Base-by-base conservation (phyloP, 2,329 filamentous ascomycete genomes). In the Trichoderma polysporum region DNA sequence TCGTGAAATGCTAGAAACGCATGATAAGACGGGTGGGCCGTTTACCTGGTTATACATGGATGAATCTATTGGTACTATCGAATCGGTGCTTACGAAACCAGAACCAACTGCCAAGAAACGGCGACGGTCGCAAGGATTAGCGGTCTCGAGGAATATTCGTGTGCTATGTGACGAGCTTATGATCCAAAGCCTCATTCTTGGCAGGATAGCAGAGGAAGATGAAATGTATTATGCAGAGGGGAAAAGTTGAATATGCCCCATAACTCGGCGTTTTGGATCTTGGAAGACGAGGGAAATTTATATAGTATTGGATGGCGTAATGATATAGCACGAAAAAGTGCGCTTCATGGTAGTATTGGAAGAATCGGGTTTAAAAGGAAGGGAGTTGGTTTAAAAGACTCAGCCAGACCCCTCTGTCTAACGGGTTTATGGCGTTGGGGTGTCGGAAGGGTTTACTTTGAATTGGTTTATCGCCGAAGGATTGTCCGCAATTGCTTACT, bases 131-230 rank as follows among this genome's bases (percentile, higher is more conserved):
- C 75, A 53, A 52, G 70, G 54, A 9, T 66, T 47, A 67, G 69
- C 66, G 17, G 74, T 79, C 50, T 80, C 83, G 13, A 82, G 84
- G 72, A 85, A 79, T 68, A 82, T 93, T 41, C 86, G 85, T 69
- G 85, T 95, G 52, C 85, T 97, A 61, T 90, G 89, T 66, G 90
- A 96, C 76, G 94, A 98, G 78, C 88, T 94, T 75, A 88, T 98
- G 25, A 89, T 97, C 65, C 94, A 99, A 82, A 97, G 93, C 77
- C 81, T 98, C 68, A 97, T 99, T 70, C 77, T 97, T 59, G 94
- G 94, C 0, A 87, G 88, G 68, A 79, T 97, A 71, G 86, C 93
- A 61, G 90, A 92, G 69, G 85, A 87, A 58, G 83, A 80, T 13
- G 84, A 87, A 71, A 73, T 77, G 72, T 41, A 54, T 17, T 66